phyloP scores from a whole-genome alignment of 306 rosid genomes.

The Cicer bijugum region DNA sequence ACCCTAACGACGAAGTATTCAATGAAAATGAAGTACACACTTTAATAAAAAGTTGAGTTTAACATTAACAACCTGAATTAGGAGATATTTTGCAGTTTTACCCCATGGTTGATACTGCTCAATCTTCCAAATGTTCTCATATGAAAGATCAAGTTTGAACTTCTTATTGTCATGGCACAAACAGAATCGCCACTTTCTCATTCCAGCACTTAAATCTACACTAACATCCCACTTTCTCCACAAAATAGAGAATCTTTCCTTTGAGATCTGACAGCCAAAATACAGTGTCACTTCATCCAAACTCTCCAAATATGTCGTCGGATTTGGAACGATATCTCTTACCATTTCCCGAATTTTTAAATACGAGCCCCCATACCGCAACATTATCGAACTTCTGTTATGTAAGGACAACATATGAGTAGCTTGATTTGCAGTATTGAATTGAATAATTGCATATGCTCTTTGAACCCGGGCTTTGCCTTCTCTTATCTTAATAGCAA shows the following conservation, averaged over 20 bases:
- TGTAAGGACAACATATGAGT: slow-evolving; percentile 46
- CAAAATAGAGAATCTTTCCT: slow-evolving; percentile 49
- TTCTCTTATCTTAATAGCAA: slow-evolving; percentile 58
- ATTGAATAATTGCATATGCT: slow-evolving; percentile 71
- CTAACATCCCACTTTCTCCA: slow-evolving; percentile 50
- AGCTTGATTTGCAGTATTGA: slow-evolving; percentile 47
- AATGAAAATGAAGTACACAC: not conserved
- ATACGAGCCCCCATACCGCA: slow-evolving; percentile 47
- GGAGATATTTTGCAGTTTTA: slow-evolving; percentile 54
- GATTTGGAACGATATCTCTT: slow-evolving; percentile 59
- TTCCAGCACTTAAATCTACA: slow-evolving; percentile 57
- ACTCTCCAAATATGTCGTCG: slow-evolving; percentile 49
- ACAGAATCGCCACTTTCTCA: slow-evolving; percentile 52
- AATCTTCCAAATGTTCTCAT: slow-evolving; percentile 74
- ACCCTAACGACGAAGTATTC: not conserved
- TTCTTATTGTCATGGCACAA: slow-evolving; percentile 35
- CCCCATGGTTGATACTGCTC: slow-evolving; percentile 56
- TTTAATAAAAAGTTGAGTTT: not conserved
- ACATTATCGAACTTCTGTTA: not conserved
- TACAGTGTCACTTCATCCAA: slow-evolving; percentile 51
- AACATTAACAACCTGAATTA: slow-evolving; percentile 71
- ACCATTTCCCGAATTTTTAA: slow-evolving; percentile 52
- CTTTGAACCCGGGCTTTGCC: slow-evolving; percentile 43
- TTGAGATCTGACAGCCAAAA: slow-evolving; percentile 72
- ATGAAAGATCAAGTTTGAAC: slow-evolving; percentile 62